A percentile compares a stretch with the other conserved stretches of the same genome.
These are phyloP conservation scores for Phyllostachys edulis DNA, from an alignment of 176 grass and related monocot species.

Conservation along the genomic window DNA sequence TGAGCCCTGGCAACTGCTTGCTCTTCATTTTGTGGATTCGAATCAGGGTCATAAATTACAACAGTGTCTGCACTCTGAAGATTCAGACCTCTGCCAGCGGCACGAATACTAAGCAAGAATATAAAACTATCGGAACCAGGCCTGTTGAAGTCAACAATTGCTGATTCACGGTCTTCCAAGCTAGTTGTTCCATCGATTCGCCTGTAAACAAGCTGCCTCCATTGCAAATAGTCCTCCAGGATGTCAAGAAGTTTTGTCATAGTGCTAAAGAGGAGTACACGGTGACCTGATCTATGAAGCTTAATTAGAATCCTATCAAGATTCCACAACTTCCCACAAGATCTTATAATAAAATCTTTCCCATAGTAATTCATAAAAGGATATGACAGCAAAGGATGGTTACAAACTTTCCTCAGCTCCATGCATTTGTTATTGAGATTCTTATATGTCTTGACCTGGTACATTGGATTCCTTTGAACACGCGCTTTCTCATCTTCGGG, in stretches of 20 bases:
- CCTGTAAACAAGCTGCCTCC: conserved; percentile 83
- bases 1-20: conserved; percentile 97
- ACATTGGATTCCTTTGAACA: conserved; percentile 77
- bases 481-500: conserved; percentile 84
- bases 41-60: conserved; percentile 98
- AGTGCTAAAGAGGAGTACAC: conserved; percentile 98
- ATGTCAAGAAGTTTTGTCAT: conserved; percentile 99
- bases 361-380: conserved; percentile 73
- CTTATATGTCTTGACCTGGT: conserved; percentile 81
- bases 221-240: conserved; percentile 94
- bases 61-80: conserved; percentile 99
- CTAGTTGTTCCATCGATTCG: conserved; percentile 96
- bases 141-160: conserved; percentile 95
- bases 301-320: conserved; percentile 98
- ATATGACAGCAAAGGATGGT: conserved; percentile 90
- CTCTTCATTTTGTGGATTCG: conserved; percentile 98
- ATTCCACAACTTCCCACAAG: conserved; percentile 98
- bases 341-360: conserved; percentile 88
- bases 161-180: conserved; percentile 89
- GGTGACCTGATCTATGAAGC: conserved; percentile 84
- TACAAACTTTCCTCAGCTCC: conserved; percentile 99
- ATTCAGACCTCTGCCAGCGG: conserved; percentile 98
- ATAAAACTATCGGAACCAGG: conserved; percentile 96
- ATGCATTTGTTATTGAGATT: conserved; percentile 99
- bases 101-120: conserved; percentile 98